phyloP scores from a whole-genome alignment of 2,329 filamentous ascomycete genomes.

The Teratosphaeria viscida region DNA sequence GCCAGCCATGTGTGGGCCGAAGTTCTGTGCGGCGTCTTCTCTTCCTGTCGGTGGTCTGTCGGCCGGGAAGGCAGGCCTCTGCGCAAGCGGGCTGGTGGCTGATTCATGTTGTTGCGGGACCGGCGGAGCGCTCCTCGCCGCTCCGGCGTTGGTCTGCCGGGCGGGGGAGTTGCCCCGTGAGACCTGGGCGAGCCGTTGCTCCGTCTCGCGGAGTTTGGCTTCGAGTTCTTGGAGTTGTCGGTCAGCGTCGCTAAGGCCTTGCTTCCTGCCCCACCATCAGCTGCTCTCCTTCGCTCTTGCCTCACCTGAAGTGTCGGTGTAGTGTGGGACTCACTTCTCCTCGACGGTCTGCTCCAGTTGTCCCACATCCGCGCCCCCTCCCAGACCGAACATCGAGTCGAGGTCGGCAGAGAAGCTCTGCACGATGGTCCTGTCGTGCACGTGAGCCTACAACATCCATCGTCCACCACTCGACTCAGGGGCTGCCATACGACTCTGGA shows the following conservation, averaged over 20 bases:
- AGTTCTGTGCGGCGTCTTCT: slow-evolving; percentile 12
- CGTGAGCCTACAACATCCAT: too few species aligned
- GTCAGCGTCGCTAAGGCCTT: slow-evolving; percentile 61
- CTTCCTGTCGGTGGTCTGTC: slow-evolving; percentile 13
- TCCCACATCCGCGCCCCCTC: slow-evolving; percentile 62
- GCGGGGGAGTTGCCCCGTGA: slow-evolving; percentile 19
- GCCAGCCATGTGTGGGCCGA: slow-evolving; percentile 17
- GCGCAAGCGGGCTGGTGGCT: slow-evolving; percentile 14
- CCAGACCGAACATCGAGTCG: slow-evolving; percentile 81
- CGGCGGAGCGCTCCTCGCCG: slow-evolving; percentile 8
- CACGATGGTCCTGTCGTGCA: slow-evolving; percentile 61
- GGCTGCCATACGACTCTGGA: too few species aligned
- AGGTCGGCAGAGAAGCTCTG: slow-evolving; percentile 77
- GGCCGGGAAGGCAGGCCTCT: slow-evolving; percentile 15
- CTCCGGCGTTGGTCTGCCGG: slow-evolving; percentile 8
- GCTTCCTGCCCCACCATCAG: slow-evolving; percentile 50
- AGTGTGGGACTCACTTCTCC: slow-evolving; percentile 55
- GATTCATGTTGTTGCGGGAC: neutral
- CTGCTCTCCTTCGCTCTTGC: neutral
- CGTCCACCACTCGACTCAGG: too few species aligned
- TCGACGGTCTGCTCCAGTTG: slow-evolving; percentile 65
- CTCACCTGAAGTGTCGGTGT: neutral
- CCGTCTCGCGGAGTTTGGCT: slow-evolving; percentile 71
- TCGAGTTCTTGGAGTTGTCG: slow-evolving; percentile 81
- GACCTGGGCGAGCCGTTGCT: slow-evolving; percentile 53